Conservation (phyloP, 2,329 filamentous ascomycete species). For the Phoma herbarum region DNA sequence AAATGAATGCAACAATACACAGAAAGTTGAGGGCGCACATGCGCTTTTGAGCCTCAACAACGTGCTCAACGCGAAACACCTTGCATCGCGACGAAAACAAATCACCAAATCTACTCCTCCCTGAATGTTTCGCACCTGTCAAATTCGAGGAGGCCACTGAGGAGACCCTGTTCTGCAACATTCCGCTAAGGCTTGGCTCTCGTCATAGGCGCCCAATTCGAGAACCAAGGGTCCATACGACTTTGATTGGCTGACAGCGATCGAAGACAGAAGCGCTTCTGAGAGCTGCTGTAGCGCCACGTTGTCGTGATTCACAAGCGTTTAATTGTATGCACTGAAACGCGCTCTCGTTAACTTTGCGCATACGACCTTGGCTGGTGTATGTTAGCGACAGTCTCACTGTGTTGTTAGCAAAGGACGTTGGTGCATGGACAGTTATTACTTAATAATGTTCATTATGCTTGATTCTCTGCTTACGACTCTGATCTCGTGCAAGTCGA, state of each 20-base stretch:
- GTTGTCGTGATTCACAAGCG: neutral
- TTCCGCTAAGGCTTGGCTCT: slow-evolving; percentile 36
- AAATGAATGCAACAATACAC: neutral
- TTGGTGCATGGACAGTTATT: neutral
- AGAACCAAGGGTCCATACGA: slow-evolving; percentile 18
- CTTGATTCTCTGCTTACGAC: neutral
- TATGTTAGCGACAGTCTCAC: neutral
- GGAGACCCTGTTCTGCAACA: slow-evolving; percentile 33
- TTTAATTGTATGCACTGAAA: neutral
- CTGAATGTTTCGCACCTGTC: slow-evolving; percentile 28
- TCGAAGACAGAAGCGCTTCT: slow-evolving; percentile 20
- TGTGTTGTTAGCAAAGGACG: neutral
- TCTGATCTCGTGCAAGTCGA: neutral
- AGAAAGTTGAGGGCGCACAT: slow-evolving; percentile 1
- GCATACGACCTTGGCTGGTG: neutral
- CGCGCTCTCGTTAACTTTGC: neutral
- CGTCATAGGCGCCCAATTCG: slow-evolving; percentile 37
- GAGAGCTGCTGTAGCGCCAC: neutral
- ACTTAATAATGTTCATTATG: neutral
- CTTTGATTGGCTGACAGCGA: slow-evolving; percentile 38
- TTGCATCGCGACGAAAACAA: slow-evolving; percentile 14
- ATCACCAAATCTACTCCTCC: neutral
- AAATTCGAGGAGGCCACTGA: slow-evolving; percentile 18
- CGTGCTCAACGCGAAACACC: slow-evolving; percentile 12
- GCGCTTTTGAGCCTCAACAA: slow-evolving; percentile 15